Percentiles rank a stretch among this genome's conserved stretches.
Evolutionary conservation across 2,329 filamentous ascomycete species (phyloP).

Genomic region (Mycogone perniciosa): DNA sequence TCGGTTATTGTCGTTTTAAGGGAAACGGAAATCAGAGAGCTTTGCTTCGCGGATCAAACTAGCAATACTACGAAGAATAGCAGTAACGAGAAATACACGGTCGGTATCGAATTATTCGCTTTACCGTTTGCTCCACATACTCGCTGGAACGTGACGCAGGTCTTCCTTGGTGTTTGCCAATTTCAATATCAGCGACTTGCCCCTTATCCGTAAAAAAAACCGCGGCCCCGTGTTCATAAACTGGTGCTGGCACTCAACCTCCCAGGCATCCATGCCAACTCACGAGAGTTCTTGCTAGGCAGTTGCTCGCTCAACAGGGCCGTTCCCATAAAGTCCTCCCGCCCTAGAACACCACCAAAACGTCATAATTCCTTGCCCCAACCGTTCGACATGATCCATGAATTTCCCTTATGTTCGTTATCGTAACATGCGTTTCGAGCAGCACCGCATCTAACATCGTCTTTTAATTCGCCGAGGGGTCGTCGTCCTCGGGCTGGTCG

Average conservation of each 20-base stretch:
- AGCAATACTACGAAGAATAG: too few relatives aligned
- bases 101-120: background rate
- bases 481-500: constrained; percentile 87
- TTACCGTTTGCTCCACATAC: too few relatives aligned
- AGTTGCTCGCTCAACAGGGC: background rate
- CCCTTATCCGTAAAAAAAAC: background rate
- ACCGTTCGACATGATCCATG: constrained; percentile 3
- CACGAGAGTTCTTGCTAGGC: background rate
- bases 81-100: background rate
- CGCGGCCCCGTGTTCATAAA: background rate
- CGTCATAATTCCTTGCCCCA: background rate
- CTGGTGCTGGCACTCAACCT: background rate
- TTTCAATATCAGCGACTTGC: constrained; percentile 6
- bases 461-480: constrained; percentile 42
- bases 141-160: background rate
- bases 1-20: background rate
- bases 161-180: constrained; percentile 4
- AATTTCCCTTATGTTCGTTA: constrained; percentile 17
- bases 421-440: constrained; percentile 21
- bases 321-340: constrained; percentile 2
- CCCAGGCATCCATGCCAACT: background rate
- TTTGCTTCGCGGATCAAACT: background rate
- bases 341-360: constrained; percentile 5
- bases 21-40: background rate
- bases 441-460: constrained; percentile 8